Evolutionary conservation across 202 grass and related monocot genomes (phyloP).

Genomic region (Miscanthus sacchariflorus): DNA sequence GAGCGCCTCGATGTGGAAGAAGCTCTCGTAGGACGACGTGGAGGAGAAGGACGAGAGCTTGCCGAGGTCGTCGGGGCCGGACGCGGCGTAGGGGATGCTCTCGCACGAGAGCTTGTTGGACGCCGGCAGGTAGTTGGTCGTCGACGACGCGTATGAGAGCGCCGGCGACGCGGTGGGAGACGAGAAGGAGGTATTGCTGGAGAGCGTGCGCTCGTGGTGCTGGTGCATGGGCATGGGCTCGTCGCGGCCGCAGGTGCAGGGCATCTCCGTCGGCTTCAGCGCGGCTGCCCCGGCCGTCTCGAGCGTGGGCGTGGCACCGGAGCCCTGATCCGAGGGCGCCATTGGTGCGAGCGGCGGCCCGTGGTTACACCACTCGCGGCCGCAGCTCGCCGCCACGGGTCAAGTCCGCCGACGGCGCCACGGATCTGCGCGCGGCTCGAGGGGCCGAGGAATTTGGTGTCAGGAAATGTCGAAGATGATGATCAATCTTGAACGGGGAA

Average conservation of each 20-base stretch:
- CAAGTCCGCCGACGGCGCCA: slow-evolving; percentile 16
- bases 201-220: slow-evolving; percentile 25
- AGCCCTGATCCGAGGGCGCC: not conserved
- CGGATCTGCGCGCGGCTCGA: slow-evolving; percentile 20
- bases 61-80: not conserved
- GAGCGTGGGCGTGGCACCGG: not conserved
- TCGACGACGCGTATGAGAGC: slow-evolving; percentile 4
- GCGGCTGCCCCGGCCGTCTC: not conserved
- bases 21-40: slow-evolving; percentile 49
- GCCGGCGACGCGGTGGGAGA: slow-evolving; percentile 20
- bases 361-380: not conserved
- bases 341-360: not conserved
- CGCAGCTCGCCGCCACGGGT: not conserved
- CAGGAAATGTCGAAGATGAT: not conserved
- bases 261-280: not conserved
- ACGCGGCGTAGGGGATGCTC: slow-evolving; percentile 27
- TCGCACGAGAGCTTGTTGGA: slow-evolving; percentile 45
- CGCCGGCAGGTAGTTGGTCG: slow-evolving; percentile 9
- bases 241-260: not conserved
- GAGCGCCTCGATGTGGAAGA: slow-evolving; percentile 40
- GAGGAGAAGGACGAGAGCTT: slow-evolving; percentile 42
- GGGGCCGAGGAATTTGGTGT: not conserved
- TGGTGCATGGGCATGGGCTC: not conserved
- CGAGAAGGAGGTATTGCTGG: slow-evolving; percentile 27
- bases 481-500: not conserved